A percentile compares a stretch with the other conserved stretches of the same genome.
These are phyloP conservation scores for Macrolepiota dolichaula DNA, from an alignment of 768 basidiomycete genomes.

Conservation along the genomic window DNA sequence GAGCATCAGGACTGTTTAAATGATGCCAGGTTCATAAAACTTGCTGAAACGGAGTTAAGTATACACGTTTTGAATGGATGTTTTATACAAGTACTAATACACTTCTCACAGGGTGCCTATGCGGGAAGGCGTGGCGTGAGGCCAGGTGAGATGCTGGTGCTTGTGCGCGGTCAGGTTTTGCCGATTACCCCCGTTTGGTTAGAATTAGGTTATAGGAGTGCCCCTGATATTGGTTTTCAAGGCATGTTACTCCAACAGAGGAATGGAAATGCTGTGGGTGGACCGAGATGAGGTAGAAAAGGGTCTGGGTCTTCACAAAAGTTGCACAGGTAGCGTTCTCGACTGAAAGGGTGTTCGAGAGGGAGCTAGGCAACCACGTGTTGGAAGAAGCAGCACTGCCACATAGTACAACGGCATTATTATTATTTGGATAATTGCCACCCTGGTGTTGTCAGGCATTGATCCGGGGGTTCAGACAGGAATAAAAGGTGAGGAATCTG, in stretches of 20 bases:
- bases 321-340: neutral
- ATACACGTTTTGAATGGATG: too few relatives aligned
- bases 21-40: neutral
- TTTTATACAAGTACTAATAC: neutral
- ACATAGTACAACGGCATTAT: neutral
- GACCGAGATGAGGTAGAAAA: neutral
- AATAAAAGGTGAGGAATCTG: slow-evolving; percentile 1
- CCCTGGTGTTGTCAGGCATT: neutral
- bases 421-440: neutral
- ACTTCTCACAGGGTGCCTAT: neutral
- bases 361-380: slow-evolving; percentile 2
- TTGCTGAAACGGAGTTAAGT: neutral
- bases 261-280: neutral
- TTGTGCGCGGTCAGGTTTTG: neutral
- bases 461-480: neutral
- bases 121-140: neutral
- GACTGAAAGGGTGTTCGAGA: neutral
- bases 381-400: neutral
- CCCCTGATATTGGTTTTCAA: neutral
- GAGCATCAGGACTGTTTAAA: neutral
- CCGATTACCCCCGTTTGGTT: neutral
- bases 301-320: neutral
- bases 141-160: neutral
- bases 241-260: neutral
- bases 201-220: neutral